Percentiles rank a stretch among this genome's conserved stretches.
These are phyloP conservation scores for Heliocybe sulcata DNA, from an alignment of 1,284 basidiomycete genomes.

Conservation along the genomic window DNA sequence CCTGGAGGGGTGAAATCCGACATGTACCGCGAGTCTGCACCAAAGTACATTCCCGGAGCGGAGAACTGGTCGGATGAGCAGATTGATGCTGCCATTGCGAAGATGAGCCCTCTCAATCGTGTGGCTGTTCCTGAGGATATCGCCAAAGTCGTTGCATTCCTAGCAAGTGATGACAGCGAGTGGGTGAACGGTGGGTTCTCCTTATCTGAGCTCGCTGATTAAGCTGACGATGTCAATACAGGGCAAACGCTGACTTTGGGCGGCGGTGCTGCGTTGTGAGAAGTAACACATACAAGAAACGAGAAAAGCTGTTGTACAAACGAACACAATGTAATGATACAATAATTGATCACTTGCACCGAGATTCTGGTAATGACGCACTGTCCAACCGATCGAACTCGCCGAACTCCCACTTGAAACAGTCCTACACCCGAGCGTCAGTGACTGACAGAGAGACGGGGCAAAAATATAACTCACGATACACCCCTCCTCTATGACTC, in stretches of 20 bases:
- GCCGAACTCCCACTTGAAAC: constrained; percentile 63
- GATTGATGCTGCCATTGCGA: constrained; percentile 36
- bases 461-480: constrained; percentile 31
- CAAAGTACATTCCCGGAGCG: not conserved
- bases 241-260: not conserved
- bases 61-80: constrained; percentile 37
- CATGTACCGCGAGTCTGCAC: constrained; percentile 29
- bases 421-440: constrained; percentile 37
- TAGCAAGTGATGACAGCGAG: constrained; percentile 41
- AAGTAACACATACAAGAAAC: not conserved
- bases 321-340: not conserved
- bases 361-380: not conserved
- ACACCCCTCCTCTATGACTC: constrained; percentile 30
- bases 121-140: constrained; percentile 48
- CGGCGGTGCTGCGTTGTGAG: not conserved
- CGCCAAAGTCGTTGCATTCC: constrained; percentile 41
- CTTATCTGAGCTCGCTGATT: constrained; percentile 40
- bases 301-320: not conserved
- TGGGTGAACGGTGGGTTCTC: constrained; percentile 55
- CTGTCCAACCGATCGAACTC: constrained; percentile 24
- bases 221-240: not conserved
- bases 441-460: too few species aligned
- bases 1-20: constrained; percentile 49
- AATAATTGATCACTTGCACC: not conserved
- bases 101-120: constrained; percentile 36